A percentile compares a stretch with the other conserved stretches of the same genome.
Evolutionary conservation across 371 early-diverging fungal genomes (phyloP).

Genomic region (Cokeromyces recurvatus): DNA sequence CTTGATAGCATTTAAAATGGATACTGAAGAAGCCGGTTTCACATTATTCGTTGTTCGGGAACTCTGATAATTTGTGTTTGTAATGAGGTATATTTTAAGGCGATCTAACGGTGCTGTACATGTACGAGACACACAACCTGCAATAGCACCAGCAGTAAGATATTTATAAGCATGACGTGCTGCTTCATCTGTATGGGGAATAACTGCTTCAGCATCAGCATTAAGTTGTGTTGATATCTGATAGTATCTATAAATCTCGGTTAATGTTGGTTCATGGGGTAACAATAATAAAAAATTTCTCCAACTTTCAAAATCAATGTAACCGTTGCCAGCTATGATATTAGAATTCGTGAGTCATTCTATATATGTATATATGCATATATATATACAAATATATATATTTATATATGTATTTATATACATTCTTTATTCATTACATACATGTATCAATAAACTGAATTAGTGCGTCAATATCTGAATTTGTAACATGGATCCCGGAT

Average conservation of each 20-base stretch:
- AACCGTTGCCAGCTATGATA: slow-evolving; percentile 51
- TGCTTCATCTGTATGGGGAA: slow-evolving; percentile 48
- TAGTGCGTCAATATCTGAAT: slow-evolving; percentile 55
- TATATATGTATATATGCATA: background rate
- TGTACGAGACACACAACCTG: slow-evolving; percentile 75
- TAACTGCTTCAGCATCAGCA: slow-evolving; percentile 59
- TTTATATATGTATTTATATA: too few species aligned
- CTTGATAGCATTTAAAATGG: slow-evolving; percentile 9
- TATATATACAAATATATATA: too few species aligned
- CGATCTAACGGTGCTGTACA: slow-evolving; percentile 82
- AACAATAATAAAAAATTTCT: slow-evolving; percentile 62
- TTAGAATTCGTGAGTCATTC: too few species aligned
- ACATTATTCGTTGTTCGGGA: too few species aligned
- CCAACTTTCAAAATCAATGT: slow-evolving; percentile 70
- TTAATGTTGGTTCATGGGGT: slow-evolving; percentile 35
- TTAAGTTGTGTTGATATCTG: slow-evolving; percentile 53
- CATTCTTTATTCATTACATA: too few species aligned
- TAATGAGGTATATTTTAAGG: slow-evolving; percentile 68
- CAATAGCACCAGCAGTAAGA: slow-evolving; percentile 70
- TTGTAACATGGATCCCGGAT: slow-evolving; percentile 58
- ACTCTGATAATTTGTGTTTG: slow-evolving; percentile 35
- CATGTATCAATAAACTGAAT: slow-evolving; percentile 61
- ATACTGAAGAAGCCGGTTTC: slow-evolving; percentile 12
- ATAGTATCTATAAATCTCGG: slow-evolving; percentile 62
- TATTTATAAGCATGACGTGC: slow-evolving; percentile 51